These are phyloP conservation scores for Neurospora africana DNA, from an alignment of 495 filamentous ascomycete genomes.

Conservation along the genomic window DNA sequence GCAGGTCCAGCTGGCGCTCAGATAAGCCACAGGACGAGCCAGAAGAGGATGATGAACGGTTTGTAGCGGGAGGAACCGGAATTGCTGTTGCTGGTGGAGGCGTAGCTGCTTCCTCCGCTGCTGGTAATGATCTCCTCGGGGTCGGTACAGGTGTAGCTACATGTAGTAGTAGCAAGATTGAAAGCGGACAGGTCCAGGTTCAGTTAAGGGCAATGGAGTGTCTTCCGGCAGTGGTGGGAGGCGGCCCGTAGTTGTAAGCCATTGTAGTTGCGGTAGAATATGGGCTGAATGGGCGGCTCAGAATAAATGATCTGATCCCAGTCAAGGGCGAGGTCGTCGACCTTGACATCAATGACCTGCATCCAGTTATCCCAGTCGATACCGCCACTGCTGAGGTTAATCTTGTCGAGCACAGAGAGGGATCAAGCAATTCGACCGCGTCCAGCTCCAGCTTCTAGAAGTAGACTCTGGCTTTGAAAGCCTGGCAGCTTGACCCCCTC, in stretches of 20 bases:
- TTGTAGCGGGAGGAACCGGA: neutral
- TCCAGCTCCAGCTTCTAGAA: neutral
- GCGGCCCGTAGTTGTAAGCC: neutral
- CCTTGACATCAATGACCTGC: conserved; percentile 87
- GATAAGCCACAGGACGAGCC: neutral
- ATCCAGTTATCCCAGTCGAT: conserved; percentile 94
- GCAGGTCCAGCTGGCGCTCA: neutral
- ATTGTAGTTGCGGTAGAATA: neutral
- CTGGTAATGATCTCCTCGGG: neutral
- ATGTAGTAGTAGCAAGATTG: neutral
- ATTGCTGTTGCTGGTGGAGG: neutral
- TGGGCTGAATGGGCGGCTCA: conserved; percentile 30
- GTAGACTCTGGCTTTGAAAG: neutral
- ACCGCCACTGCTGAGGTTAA: conserved; percentile 52
- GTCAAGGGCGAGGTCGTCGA: conserved; percentile 62
- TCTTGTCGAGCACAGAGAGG: conserved; percentile 22
- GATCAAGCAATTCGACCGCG: neutral
- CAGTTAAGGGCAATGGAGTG: neutral
- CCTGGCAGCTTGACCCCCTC: neutral
- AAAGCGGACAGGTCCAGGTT: neutral
- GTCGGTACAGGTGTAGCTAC: neutral
- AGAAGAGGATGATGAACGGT: neutral
- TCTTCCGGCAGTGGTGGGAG: neutral
- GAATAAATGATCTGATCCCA: conserved; percentile 98
- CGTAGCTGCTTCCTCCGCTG: neutral